phyloP scores from a whole-genome alignment of 1,284 basidiomycete species.

The Volvariella surrecta region DNA sequence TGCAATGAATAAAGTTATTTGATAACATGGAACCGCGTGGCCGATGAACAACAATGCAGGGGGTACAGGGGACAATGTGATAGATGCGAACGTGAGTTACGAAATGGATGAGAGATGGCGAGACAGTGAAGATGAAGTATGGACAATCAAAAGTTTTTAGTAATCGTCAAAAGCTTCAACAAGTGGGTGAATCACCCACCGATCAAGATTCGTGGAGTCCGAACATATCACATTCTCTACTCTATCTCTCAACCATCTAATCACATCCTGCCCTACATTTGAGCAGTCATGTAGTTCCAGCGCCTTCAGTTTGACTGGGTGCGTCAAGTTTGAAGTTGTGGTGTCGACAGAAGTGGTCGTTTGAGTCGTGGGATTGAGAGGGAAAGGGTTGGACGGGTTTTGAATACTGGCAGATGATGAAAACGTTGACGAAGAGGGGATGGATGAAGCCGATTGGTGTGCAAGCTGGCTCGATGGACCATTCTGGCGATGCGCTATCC shows the following conservation, averaged over 20 bases:
- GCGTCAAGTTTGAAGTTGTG: constrained; percentile 23
- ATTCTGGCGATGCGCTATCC: constrained; percentile 9
- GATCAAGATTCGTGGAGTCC: constrained; percentile 37
- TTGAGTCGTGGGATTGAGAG: not conserved
- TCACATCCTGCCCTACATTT: constrained; percentile 52
- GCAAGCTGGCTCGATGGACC: no score
- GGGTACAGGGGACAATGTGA: no score
- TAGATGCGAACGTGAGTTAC: no score
- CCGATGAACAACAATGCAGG: no score
- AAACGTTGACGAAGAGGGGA: constrained; percentile 3
- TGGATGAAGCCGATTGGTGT: no score
- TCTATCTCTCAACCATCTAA: constrained; percentile 51
- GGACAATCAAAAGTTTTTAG: not conserved
- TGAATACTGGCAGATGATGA: not conserved
- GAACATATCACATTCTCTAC: constrained; percentile 52
- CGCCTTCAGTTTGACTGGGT: constrained; percentile 37
- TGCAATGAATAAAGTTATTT: no score
- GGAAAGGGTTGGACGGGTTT: not conserved
- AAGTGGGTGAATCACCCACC: constrained; percentile 16
- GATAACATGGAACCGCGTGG: no score
- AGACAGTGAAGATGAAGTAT: constrained; percentile 4
- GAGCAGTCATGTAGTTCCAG: constrained; percentile 60
- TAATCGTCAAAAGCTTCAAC: constrained; percentile 1
- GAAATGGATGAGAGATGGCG: no score
- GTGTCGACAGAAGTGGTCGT: constrained; percentile 6